A percentile compares a stretch with the other conserved stretches of the same genome.
Evolutionary conservation across 345 rosid genomes (phyloP).

Genomic region (Brassica rapa): DNA sequence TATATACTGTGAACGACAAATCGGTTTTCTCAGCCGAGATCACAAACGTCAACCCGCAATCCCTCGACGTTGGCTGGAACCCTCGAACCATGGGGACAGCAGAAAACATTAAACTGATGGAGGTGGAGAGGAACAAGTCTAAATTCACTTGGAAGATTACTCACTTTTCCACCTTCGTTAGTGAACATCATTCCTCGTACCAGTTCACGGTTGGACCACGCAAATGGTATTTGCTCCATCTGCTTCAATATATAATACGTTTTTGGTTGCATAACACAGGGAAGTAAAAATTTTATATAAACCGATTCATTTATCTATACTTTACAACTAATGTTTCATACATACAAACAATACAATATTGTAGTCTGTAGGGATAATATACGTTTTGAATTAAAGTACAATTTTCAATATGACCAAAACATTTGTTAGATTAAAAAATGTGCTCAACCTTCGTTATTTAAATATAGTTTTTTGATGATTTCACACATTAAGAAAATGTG

Average conservation of each 20-base stretch:
- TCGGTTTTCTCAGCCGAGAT: conserved; percentile 6
- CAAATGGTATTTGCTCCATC: conserved; percentile 15
- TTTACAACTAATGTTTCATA: background rate
- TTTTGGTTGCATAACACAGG: background rate
- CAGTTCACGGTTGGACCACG: conserved; percentile 32
- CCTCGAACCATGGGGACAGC: conserved; percentile 13
- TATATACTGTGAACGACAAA: conserved; percentile 1
- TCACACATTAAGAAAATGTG: no score
- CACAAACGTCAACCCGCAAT: background rate
- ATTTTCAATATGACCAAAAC: no score
- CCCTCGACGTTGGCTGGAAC: background rate
- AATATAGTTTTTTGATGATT: no score
- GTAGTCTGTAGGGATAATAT: background rate
- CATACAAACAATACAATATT: no score
- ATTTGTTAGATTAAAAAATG: no score
- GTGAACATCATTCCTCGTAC: background rate
- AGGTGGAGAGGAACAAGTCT: conserved; percentile 4
- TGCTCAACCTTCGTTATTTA: no score
- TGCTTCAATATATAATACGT: background rate
- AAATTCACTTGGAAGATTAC: conserved; percentile 36
- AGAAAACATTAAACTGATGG: conserved; percentile 10
- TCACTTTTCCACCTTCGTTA: conserved; percentile 25
- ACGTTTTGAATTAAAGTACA: background rate
- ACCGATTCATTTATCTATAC: background rate
- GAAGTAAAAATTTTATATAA: background rate